Evolutionary conservation across 1,284 basidiomycete species (phyloP).

Genomic region (Coniferiporia weirii): DNA sequence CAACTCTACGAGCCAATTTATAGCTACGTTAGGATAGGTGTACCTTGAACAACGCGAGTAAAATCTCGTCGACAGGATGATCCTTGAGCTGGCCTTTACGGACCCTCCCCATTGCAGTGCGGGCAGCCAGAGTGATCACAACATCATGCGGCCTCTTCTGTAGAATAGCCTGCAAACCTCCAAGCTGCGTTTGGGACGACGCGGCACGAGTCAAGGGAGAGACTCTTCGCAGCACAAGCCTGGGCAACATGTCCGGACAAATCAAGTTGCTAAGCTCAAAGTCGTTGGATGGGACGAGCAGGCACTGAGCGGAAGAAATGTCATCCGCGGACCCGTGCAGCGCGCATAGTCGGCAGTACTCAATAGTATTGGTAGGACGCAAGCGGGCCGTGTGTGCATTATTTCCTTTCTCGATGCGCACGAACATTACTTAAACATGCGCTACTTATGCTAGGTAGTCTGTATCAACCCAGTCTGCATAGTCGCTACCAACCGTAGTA

Average conservation of each 20-base stretch:
- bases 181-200: slow-evolving; percentile 36
- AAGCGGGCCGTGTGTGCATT: not conserved
- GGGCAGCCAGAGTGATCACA: slow-evolving; percentile 81
- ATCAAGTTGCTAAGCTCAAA: not conserved
- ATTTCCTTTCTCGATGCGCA: not conserved
- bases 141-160: slow-evolving; percentile 74
- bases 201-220: slow-evolving; percentile 32
- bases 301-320: slow-evolving; percentile 4
- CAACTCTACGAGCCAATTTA: slow-evolving; percentile 6
- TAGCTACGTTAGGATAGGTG: slow-evolving; percentile 14
- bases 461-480: slow-evolving; percentile 27
- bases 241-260: slow-evolving; percentile 8
- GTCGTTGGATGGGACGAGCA: not conserved
- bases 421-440: not conserved
- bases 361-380: not conserved
- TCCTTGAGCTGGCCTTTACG: slow-evolving; percentile 82
- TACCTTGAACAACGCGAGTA: slow-evolving; percentile 66
- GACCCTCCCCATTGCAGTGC: slow-evolving; percentile 72
- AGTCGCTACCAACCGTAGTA: slow-evolving; percentile 27
- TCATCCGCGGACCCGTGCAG: not conserved
- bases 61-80: slow-evolving; percentile 65
- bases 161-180: slow-evolving; percentile 39
- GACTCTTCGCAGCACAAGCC: slow-evolving; percentile 14
- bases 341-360: too few relatives aligned
- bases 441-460: slow-evolving; percentile 17